Base-by-base conservation (phyloP, 768 basidiomycete genomes). In the Jaapia argillacea region DNA sequence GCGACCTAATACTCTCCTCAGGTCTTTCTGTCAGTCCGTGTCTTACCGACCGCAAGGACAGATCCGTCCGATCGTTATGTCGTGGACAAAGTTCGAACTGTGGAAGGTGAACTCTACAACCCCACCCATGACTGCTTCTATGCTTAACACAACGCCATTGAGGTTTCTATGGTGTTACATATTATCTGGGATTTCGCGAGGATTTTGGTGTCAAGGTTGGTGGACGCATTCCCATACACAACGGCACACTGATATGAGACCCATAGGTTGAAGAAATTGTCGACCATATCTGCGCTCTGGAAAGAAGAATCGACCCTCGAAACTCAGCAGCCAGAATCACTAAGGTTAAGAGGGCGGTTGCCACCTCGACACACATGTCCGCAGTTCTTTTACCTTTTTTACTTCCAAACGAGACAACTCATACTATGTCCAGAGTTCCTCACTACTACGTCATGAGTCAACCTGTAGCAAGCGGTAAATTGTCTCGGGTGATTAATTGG, bases 131-230 rank as follows among this genome's bases (percentile, higher is more conserved):
- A 23, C 43, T 36, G 37, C 12, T 38, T 21, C 37, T 26, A 10
- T 20, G 36, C 18, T 21, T 49, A 71, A n/a, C n/a, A n/a, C n/a
- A n/a, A n/a, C n/a, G n/a, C n/a, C n/a, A n/a, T n/a, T n/a, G n/a
- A n/a, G 77, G 78, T 1, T 77, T 79, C 52, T 81, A 81, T 39
- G 77, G 74, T 14, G 73, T 73, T 5, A 74, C 72, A 1, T 76
- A 76, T 47, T 71, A 69, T 42, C 59, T 75, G 36, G 81, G 81
- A 1, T 85, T 78, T 62, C 64, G 78, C n/a, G 79, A 85, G 40
- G 58, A 70, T 5, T 72, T 78, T 43, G 66, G 75, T 45, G 66
- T 77, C 23, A 53, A 68, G 51, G 65, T 70, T 24, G 12, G 56
- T 16, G n/a, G 16, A 36, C 1, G 20, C 27, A 12, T 27, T 4